Percentiles rank a stretch among this genome's conserved stretches.
phyloP scores from a whole-genome alignment of 345 rosid species.

The Triadica sebifera region DNA sequence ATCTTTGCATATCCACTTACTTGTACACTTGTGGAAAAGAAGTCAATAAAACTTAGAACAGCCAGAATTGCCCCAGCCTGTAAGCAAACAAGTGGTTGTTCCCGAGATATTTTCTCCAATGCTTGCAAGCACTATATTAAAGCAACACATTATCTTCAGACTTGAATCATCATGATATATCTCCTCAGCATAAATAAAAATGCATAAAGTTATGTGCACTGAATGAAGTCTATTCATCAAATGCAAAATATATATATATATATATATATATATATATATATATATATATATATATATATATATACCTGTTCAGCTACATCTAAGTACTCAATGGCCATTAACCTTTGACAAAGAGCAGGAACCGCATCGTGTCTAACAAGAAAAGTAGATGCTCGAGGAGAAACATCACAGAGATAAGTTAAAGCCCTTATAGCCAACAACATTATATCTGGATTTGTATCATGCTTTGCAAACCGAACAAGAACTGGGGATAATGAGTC shows the following conservation, averaged over 20 bases:
- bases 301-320: conserved; percentile 98
- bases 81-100: conserved; percentile 80
- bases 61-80: conserved; percentile 91
- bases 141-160: not conserved
- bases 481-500: conserved; percentile 74
- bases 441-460: conserved; percentile 66
- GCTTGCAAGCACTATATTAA: conserved; percentile 88
- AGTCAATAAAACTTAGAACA: conserved; percentile 71
- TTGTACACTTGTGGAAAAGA: conserved; percentile 86
- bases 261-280: too few relatives aligned
- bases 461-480: conserved; percentile 62
- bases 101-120: conserved; percentile 88
- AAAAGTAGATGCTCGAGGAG: conserved; percentile 63
- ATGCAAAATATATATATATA: not conserved
- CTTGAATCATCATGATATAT: not conserved
- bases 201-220: not conserved
- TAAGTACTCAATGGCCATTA: conserved; percentile 71
- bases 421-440: conserved; percentile 78
- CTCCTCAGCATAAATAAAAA: conserved; percentile 2
- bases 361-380: conserved; percentile 79
- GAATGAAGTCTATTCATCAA: not conserved
- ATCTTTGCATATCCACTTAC: conserved; percentile 30
- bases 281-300: too few relatives aligned
- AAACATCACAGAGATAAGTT: conserved; percentile 87
- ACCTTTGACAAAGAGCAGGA: conserved; percentile 78